phyloP scores from a whole-genome alignment of 1,139 yeast genomes.

The Sugiyamaella neomexicana region DNA sequence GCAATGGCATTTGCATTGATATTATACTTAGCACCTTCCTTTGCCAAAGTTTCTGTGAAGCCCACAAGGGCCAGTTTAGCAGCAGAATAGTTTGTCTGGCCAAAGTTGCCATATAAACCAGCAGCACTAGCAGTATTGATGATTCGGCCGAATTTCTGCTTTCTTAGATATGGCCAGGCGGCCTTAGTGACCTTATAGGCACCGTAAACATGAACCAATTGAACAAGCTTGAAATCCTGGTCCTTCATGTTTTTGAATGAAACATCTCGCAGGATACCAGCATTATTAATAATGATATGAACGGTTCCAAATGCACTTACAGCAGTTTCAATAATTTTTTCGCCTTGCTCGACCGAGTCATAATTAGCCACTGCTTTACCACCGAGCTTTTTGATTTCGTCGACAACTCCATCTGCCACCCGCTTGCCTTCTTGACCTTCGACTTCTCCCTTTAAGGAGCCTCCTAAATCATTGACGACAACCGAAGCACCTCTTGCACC shows the following conservation, averaged over 20 bases:
- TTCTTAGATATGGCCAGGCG: constrained; percentile 88
- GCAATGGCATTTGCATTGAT: constrained; percentile 86
- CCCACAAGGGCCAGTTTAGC: constrained; percentile 92
- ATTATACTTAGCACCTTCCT: constrained; percentile 86
- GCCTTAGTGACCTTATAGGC: constrained; percentile 83
- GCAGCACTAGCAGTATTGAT: constrained; percentile 95
- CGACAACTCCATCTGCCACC: constrained; percentile 88
- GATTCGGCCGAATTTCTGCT: constrained; percentile 85
- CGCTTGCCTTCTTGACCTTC: constrained; percentile 20
- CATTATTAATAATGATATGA: constrained; percentile 88
- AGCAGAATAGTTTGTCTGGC: constrained; percentile 94
- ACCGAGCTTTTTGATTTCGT: constrained; percentile 72
- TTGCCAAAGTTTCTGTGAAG: constrained; percentile 89
- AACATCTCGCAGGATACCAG: constrained; percentile 79
- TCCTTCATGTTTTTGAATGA: constrained; percentile 77
- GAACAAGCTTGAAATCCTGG: constrained; percentile 73
- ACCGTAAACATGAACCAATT: constrained; percentile 88
- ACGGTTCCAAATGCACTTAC: constrained; percentile 84
- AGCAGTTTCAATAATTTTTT: constrained; percentile 82
- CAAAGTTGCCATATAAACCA: constrained; percentile 94
- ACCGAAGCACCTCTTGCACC: constrained; percentile 93
- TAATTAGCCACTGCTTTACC: constrained; percentile 93
- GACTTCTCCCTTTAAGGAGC: constrained; percentile 64
- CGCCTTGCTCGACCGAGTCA: constrained; percentile 88
- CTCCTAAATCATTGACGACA: constrained; percentile 89